Evolutionary conservation across 2,329 filamentous ascomycete species (phyloP).

Genomic region (Domatiomyces catenatus): DNA sequence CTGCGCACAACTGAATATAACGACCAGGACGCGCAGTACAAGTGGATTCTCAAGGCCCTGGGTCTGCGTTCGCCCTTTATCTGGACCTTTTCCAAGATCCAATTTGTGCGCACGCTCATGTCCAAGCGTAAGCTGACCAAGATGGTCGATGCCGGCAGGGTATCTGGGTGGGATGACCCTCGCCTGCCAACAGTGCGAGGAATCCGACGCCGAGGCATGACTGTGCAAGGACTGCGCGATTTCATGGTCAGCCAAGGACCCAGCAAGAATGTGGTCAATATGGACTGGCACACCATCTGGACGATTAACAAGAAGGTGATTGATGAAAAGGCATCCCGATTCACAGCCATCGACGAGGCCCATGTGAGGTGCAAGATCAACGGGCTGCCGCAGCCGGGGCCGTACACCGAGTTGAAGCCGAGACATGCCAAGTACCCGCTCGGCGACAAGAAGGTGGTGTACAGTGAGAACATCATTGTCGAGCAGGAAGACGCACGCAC

Average conservation of each 20-base stretch:
- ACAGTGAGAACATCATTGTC: slow-evolving; percentile 19
- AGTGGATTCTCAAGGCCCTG: slow-evolving; percentile 36
- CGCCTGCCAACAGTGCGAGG: slow-evolving; percentile 37
- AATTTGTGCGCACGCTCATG: slow-evolving; percentile 36
- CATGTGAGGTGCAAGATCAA: slow-evolving; percentile 31
- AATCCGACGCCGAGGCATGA: slow-evolving; percentile 35
- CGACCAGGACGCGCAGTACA: slow-evolving; percentile 37
- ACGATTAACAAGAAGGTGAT: slow-evolving; percentile 64
- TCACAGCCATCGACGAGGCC: slow-evolving; percentile 20
- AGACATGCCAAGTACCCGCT: slow-evolving; percentile 22
- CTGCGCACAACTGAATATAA: slow-evolving; percentile 48
- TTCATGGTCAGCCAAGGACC: slow-evolving; percentile 37
- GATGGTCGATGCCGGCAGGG: slow-evolving; percentile 32
- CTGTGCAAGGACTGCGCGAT: slow-evolving; percentile 32
- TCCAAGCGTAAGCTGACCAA: slow-evolving; percentile 39
- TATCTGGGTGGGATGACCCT: slow-evolving; percentile 38
- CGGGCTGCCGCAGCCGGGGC: slow-evolving; percentile 42
- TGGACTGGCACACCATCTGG: slow-evolving; percentile 37
- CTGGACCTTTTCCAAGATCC: slow-evolving; percentile 39
- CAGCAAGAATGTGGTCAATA: slow-evolving; percentile 33
- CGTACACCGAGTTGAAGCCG: slow-evolving; percentile 19
- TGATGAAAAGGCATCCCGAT: slow-evolving; percentile 39
- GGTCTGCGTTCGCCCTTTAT: slow-evolving; percentile 32
- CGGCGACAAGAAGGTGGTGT: slow-evolving; percentile 21
- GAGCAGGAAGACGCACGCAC: slow-evolving; percentile 22